Evolutionary conservation across 2,329 filamentous ascomycete species (phyloP), one percentile per base, ranked within the genome.

Genomic region (Escovopsis weberi): DNA sequence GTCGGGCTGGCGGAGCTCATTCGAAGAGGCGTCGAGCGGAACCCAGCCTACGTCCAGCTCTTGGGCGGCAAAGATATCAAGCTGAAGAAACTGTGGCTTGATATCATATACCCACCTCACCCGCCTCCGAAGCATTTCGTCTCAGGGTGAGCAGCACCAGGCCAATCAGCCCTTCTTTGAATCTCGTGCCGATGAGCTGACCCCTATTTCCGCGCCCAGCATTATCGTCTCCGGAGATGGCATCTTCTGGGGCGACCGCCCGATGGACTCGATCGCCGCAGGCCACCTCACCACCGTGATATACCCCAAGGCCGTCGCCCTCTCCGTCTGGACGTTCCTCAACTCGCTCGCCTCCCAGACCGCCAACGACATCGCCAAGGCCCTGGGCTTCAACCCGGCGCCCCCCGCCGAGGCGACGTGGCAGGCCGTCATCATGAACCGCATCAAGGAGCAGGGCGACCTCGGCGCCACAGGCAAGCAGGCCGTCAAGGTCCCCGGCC

Each of bases 81-180:
- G 33, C 47, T 79, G 28, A 64, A 63, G 32, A 68, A 68, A 43
- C 65, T 62, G 40, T 81, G 76, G 78, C 62, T 83, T 26, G 70
- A 80, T 35, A 62, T 80, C 26, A 67, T 76, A 40, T 82, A 74
- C 48, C 79, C 79, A 0, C 58, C 60, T 37, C 62, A 61, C 33
- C 73, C 78, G 36, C 77, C 79, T 2, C 76, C 78, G 5, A 68
- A 67, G 42, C 78, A 74, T 44, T 65, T 70, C 46, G 68, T 74
- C 45, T 69, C 69, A 39, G 78, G 77, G 78, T 82, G 69, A 50
- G 50, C 8, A 33, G 19, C 12, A 46, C 28, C 2, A 9, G 8
- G 3, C 28, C 28, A 3, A 32, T 11, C 28, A 32, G 8, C 8
- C 11, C 28, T 11, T 11, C 28, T 7, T 7, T 7, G 4, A 32